Evolutionary conservation across 169 alveolate species (phyloP).

Genomic region (Amoebophrya sp.): DNA sequence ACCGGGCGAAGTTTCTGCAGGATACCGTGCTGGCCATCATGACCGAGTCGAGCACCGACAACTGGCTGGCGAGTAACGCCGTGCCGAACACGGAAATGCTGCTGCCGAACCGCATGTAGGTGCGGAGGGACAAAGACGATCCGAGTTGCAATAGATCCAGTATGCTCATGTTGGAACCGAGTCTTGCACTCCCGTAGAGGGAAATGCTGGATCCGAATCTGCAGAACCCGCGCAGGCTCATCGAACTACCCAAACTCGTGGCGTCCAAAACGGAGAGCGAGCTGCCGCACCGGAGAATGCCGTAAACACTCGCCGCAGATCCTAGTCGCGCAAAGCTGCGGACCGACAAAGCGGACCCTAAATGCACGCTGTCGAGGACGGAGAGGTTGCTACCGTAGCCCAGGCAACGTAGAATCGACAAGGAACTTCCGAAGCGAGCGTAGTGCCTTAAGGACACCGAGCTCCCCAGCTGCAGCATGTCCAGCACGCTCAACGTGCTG

Average conservation of each 20-base stretch:
- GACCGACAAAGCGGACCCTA: conserved; percentile 8
- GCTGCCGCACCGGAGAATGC: neutral
- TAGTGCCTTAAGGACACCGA: neutral
- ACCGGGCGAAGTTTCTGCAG: neutral
- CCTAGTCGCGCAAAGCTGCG: neutral
- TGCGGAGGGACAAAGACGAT: neutral
- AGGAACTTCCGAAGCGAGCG: neutral
- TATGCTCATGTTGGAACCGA: neutral
- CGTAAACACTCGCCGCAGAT: neutral
- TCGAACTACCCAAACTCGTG: neutral
- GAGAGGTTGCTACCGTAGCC: neutral
- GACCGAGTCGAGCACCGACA: neutral
- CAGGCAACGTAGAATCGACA: neutral
- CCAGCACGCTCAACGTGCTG: neutral
- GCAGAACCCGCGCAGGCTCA: neutral
- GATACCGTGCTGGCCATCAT: neutral
- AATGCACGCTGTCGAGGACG: neutral
- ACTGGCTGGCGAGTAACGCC: neutral
- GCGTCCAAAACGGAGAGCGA: neutral
- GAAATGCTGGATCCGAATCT: neutral
- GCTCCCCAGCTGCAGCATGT: neutral
- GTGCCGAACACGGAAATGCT: neutral
- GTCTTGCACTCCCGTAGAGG: neutral
- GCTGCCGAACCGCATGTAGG: conserved; percentile 17
- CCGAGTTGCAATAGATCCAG: neutral